phyloP scores from a whole-genome alignment of 1,139 yeast species.

The Hansenula lynferdii region DNA sequence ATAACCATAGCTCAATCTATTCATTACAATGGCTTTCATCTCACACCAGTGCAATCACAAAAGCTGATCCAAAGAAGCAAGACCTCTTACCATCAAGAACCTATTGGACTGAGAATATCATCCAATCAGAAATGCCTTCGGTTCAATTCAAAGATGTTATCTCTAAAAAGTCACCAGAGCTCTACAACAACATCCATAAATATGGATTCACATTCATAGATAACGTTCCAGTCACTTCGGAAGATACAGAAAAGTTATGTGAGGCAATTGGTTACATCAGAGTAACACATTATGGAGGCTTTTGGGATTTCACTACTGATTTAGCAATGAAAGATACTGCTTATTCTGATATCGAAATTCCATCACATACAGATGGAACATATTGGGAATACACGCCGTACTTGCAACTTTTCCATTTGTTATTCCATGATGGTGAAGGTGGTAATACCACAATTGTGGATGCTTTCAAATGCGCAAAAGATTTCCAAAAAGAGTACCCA shows the following conservation, averaged over 20 bases:
- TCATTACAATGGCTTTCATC: conserved; percentile 46
- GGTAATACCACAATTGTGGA: conserved; percentile 72
- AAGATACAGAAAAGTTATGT: conserved; percentile 56
- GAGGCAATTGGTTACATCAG: conserved; percentile 60
- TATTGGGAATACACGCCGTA: conserved; percentile 80
- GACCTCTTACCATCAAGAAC: conserved; percentile 21
- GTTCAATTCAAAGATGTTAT: conserved; percentile 41
- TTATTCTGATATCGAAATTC: conserved; percentile 64
- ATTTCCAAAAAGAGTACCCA: conserved; percentile 44
- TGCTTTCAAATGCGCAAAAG: conserved; percentile 59
- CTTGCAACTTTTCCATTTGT: conserved; percentile 63
- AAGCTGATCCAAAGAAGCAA: conserved; percentile 26
- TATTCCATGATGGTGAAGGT: conserved; percentile 59
- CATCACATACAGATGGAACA: conserved; percentile 73
- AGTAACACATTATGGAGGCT: conserved; percentile 77
- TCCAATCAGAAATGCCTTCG: conserved; percentile 39
- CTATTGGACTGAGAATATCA: conserved; percentile 47
- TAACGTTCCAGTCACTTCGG: conserved; percentile 58
- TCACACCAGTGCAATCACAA: conserved; percentile 57
- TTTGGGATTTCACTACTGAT: conserved; percentile 79
- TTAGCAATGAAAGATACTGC: conserved; percentile 71
- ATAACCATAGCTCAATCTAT: conserved; percentile 46
- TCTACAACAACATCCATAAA: conserved; percentile 54
- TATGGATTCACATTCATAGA: conserved; percentile 64
- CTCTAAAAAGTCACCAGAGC: conserved; percentile 31